Evolutionary conservation across 768 basidiomycete genomes (phyloP), one percentile per base, ranked within the genome.

Genomic region (Trametes elegans): DNA sequence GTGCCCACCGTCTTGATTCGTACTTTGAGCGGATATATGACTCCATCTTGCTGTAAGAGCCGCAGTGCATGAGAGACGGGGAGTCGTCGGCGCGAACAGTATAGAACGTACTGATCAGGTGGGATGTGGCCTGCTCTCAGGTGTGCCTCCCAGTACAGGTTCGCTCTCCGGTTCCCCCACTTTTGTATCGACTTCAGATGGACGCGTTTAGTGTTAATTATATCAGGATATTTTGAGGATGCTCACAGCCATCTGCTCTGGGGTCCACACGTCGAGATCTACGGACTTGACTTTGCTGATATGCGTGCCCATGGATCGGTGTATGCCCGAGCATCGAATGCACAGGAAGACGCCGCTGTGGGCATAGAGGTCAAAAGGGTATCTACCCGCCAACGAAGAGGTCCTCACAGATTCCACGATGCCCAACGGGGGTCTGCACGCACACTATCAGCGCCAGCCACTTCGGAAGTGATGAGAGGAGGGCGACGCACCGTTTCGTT

Each of bases 21-120:
- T 99, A 99, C 70, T 99, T 98, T 19, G 91, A 94, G 45, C 96
- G 87, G 57, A 98, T 90, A 72, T 94, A 98, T 0, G 91, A 93
- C 54, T 98, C 96, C 78, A 98, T 94, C 81, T 98, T 98, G 70
- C 95, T 96, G 67, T n/a, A 41, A 19, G 21, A 8, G 8, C 11
- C 3, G 24, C 10, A 11, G 10, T 14, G 13, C 5, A 19, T 21
- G 14, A 48, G 34, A 26, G 28, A 14, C 42, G 40, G 21, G n/a
- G n/a, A n/a, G 47, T 5, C 48, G 43, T 29, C 16, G 34, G 38
- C 32, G 43, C 8, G 21, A 60, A 16, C 21, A 21, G 21, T 21
- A 11, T 45, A 28, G n/a, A 19, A 80, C 93, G 66, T 64, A 98
- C 95, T 98, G 96, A 62, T 99, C 96, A 5, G 91, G 89, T 32